These are phyloP conservation scores for Acacia concinna DNA, from an alignment of 331 rosid genomes.

Conservation along the genomic window DNA sequence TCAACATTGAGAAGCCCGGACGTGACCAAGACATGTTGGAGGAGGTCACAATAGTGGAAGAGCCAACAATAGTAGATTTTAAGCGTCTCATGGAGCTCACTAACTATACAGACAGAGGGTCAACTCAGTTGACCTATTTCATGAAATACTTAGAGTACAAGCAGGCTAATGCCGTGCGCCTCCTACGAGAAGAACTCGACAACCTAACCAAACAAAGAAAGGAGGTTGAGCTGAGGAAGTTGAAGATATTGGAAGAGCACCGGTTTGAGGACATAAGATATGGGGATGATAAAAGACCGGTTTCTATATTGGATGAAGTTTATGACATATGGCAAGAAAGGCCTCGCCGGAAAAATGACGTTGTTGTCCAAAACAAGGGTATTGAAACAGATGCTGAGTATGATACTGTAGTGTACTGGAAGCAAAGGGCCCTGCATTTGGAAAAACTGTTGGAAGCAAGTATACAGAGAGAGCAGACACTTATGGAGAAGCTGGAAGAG, in stretches of 20 bases:
- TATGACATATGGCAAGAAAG: conserved; percentile 72
- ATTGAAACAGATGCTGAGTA: conserved; percentile 74
- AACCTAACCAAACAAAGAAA: conserved; percentile 64
- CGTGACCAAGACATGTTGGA: conserved; percentile 80
- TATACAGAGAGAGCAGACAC: conserved; percentile 65
- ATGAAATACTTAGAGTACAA: conserved; percentile 81
- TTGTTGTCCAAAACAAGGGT: conserved; percentile 58
- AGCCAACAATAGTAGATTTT: conserved; percentile 73
- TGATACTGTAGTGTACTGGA: conserved; percentile 72
- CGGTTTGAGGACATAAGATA: conserved; percentile 69
- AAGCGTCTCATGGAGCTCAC: conserved; percentile 81
- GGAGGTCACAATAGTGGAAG: conserved; percentile 71
- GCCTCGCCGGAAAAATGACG: conserved; percentile 53
- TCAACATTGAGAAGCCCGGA: conserved; percentile 79
- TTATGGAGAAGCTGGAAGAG: conserved; percentile 60
- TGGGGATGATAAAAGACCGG: conserved; percentile 67
- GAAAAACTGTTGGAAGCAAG: conserved; percentile 72
- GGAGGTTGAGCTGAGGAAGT: conserved; percentile 85
- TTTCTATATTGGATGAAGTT: conserved; percentile 73
- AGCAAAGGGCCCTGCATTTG: conserved; percentile 57
- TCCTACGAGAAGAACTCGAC: conserved; percentile 80
- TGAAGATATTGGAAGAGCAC: conserved; percentile 84
- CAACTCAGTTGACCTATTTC: conserved; percentile 72
- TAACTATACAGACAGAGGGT: conserved; percentile 69
- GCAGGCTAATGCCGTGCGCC: conserved; percentile 79